These are phyloP conservation scores for Penicillium verrucosum DNA, from an alignment of 2,329 filamentous ascomycete species.

Conservation along the genomic window DNA sequence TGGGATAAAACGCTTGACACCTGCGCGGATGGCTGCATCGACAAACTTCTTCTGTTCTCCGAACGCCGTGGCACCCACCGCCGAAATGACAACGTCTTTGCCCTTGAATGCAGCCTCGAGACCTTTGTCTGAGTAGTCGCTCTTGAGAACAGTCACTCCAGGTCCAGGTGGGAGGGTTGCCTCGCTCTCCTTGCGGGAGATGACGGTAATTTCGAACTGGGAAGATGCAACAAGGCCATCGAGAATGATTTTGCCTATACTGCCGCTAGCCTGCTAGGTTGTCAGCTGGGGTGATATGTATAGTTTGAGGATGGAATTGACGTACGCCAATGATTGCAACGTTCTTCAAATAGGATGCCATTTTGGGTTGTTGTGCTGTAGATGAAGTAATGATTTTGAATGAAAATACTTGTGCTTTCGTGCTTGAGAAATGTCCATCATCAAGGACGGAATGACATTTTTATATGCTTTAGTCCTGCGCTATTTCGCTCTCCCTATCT, in stretches of 20 bases:
- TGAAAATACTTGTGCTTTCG: neutral
- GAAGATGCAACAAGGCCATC: conserved; percentile 12
- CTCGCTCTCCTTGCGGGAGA: conserved; percentile 24
- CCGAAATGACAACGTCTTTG: conserved; percentile 33
- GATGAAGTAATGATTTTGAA: neutral
- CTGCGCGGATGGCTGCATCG: conserved; percentile 31
- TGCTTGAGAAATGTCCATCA: neutral
- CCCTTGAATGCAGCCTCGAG: conserved; percentile 27
- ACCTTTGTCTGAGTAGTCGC: conserved; percentile 23
- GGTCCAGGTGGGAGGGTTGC: conserved; percentile 17
- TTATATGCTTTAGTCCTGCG: neutral
- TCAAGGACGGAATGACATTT: neutral
- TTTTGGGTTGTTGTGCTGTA: neutral
- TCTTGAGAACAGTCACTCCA: conserved; percentile 19
- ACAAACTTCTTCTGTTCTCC: conserved; percentile 31
- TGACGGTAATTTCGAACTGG: conserved; percentile 22
- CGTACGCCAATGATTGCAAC: conserved; percentile 20
- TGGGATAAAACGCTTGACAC: conserved; percentile 35
- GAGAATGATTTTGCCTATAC: conserved; percentile 24
- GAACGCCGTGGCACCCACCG: conserved; percentile 23
- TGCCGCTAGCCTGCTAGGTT: conserved; percentile 23
- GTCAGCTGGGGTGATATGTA: neutral
- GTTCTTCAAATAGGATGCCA: conserved; percentile 10
- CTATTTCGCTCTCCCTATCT: neutral
- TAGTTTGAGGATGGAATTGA: neutral